These are phyloP conservation scores for Sodiomyces alkalinus DNA, from an alignment of 2,329 filamentous ascomycete species.

Conservation along the genomic window DNA sequence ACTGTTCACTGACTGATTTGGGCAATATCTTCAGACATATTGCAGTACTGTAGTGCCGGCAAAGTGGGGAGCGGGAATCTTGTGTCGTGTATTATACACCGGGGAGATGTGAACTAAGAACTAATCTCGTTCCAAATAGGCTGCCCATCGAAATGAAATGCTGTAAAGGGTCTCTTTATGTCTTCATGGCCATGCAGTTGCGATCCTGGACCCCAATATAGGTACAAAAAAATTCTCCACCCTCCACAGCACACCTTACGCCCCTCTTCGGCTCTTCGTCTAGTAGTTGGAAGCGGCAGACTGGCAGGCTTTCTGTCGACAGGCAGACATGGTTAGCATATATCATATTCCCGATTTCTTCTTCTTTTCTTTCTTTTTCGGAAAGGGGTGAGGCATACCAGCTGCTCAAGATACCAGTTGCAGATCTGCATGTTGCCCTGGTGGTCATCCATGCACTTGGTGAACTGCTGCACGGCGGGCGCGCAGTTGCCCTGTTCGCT, in stretches of 20 bases:
- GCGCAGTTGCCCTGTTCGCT: constrained; percentile 55
- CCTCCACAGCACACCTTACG: constrained; percentile 1
- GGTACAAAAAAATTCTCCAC: too few relatives aligned
- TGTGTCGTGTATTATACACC: constrained; percentile 7
- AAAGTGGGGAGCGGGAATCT: constrained; percentile 5
- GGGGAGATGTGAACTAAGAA: constrained; percentile 6
- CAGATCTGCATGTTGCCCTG: constrained; percentile 89
- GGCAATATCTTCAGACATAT: too few relatives aligned
- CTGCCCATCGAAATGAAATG: too few relatives aligned
- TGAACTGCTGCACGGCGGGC: constrained; percentile 70
- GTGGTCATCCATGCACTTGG: constrained; percentile 93
- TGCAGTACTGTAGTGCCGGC: neutral
- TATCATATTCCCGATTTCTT: too few relatives aligned
- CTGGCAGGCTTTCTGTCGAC: constrained; percentile 61
- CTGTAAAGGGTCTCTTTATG: too few relatives aligned
- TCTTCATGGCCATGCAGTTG: neutral
- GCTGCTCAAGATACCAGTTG: constrained; percentile 95
- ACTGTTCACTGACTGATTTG: too few relatives aligned
- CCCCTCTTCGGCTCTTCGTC: constrained; percentile 4
- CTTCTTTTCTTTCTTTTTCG: neutral
- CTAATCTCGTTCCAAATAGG: too few relatives aligned
- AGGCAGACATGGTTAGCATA: constrained; percentile 2
- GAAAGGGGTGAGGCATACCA: constrained; percentile 29
- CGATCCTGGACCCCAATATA: too few relatives aligned
- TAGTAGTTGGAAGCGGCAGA: constrained; percentile 60